Conservation (phyloP, 805 yeast species). For the Lachancea thermotolerans region DNA sequence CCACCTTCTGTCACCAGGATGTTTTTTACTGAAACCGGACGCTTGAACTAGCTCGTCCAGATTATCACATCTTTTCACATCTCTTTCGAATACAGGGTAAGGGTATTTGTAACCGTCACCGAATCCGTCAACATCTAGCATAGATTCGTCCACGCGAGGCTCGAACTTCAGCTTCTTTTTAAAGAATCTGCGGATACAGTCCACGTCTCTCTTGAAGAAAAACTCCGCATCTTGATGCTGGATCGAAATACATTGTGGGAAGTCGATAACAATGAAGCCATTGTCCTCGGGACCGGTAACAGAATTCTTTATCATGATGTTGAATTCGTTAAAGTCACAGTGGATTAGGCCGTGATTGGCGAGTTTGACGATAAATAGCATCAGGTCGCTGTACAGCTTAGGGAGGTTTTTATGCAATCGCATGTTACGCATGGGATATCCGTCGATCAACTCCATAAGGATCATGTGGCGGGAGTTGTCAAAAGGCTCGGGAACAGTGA, state of each 20-base stretch:
- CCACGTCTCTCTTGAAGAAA: conserved; percentile 88
- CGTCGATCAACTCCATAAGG: conserved; percentile 84
- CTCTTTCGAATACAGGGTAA: conserved; percentile 74
- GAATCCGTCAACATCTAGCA: conserved; percentile 72
- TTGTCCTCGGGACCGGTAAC: conserved; percentile 42
- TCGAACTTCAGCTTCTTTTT: conserved; percentile 66
- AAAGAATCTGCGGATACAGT: conserved; percentile 81
- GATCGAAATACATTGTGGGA: conserved; percentile 95
- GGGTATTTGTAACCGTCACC: conserved; percentile 74
- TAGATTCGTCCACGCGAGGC: conserved; percentile 59
- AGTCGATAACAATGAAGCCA: conserved; percentile 89
- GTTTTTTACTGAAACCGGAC: conserved; percentile 67
- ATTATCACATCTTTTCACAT: conserved; percentile 58
- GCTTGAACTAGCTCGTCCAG: conserved; percentile 88
- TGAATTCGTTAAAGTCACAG: conserved; percentile 96
- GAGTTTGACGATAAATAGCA: conserved; percentile 77
- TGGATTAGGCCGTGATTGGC: conserved; percentile 90
- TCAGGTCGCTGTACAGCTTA: conserved; percentile 72
- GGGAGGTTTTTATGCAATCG: conserved; percentile 63
- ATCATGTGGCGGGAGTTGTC: conserved; percentile 90
- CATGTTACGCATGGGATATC: conserved; percentile 84
- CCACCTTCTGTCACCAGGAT: conserved; percentile 50
- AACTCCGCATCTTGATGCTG: conserved; percentile 84
- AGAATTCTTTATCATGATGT: conserved; percentile 70
- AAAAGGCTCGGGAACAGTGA: conserved; percentile 80